Base-by-base conservation (phyloP, 2,329 filamentous ascomycete genomes). In the Epichloe amarillans region DNA sequence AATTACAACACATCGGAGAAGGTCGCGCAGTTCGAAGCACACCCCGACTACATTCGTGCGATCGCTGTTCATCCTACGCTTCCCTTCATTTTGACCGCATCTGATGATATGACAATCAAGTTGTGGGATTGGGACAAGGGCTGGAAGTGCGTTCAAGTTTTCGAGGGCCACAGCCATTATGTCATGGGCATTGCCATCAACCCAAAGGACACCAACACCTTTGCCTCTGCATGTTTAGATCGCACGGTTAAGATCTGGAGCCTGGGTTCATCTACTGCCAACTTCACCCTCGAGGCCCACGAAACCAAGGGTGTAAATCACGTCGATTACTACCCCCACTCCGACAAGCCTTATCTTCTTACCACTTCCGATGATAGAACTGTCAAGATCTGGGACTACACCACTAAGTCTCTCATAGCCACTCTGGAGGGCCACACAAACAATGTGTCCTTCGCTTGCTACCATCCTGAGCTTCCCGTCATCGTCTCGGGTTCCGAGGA, bases 1-100 rank as follows among this genome's bases (percentile, higher is more conserved):
- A 97, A 98, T 74, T 98, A 97, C 79, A 97, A 98, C 73, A 98
- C 93, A 50, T 95, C 88, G 54, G 93, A 98, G 72, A 97, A 96
- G 79, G 93, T 97, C 63, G 91, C 89, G 50, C 87, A 87, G 15
- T 97, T 96, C 69, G 91, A 97, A 72, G 91, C 90, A 48, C 93
- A 98, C 66, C 93, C 93, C 54, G 93, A 98, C 70, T 98, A 98
- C 65, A 97, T 98, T 66, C 87, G 93, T 61, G 90, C 93, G 47
- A 96, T 98, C 60, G 88, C 84, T 56, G 88, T 98, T 38, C 93
- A 98, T 67, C 93, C 93, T 6, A 89, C 89, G 43, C 89, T 95
- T 65, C 90, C 93, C 1, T 97, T 96, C 63, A 88, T 97, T 49
- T 76, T 98, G 53, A 98, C 93, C 50, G 93, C 93, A 56, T 93